Evolutionary conservation across 768 basidiomycete genomes (phyloP).

Genomic region (Suillus fuscotomentosus): DNA sequence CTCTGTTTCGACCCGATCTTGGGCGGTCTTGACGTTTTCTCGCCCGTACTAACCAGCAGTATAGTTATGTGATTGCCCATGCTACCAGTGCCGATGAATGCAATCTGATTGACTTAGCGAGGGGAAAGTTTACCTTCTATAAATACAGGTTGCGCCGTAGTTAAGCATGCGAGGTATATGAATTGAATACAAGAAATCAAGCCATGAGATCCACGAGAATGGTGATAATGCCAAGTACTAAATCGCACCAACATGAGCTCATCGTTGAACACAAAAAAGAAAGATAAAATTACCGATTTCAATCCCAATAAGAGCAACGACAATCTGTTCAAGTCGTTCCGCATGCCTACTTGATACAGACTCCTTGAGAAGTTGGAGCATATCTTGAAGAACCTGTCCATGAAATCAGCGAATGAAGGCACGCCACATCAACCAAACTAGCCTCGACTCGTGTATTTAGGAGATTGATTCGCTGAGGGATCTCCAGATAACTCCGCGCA

Average conservation of each 20-base stretch:
- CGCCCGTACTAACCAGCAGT: not conserved
- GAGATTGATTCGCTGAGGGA: conserved; percentile 89
- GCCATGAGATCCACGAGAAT: conserved; percentile 84
- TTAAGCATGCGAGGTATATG: conserved; percentile 1
- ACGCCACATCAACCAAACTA: conserved; percentile 19
- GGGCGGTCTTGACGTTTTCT: not conserved
- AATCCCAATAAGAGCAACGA: conserved; percentile 86
- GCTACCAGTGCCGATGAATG: not conserved
- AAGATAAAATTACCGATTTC: conserved; percentile 61
- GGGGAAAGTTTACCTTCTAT: not conserved
- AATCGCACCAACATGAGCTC: conserved; percentile 5
- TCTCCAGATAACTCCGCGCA: conserved; percentile 90
- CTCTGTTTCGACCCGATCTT: not conserved
- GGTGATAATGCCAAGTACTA: conserved; percentile 87
- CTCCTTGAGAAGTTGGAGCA: conserved; percentile 93
- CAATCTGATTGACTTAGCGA: not conserved
- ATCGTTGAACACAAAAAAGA: not conserved
- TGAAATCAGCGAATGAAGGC: conserved; percentile 6
- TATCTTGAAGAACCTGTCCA: conserved; percentile 86
- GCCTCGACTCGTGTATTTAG: conserved; percentile 94
- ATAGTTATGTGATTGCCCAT: not conserved
- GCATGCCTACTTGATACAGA: conserved; percentile 89
- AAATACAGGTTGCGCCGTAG: not conserved
- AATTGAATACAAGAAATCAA: conserved; percentile 16
- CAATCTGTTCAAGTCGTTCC: conserved; percentile 89